Base-by-base conservation (phyloP, 2,329 filamentous ascomycete species). In the Fusarium floridanum region DNA sequence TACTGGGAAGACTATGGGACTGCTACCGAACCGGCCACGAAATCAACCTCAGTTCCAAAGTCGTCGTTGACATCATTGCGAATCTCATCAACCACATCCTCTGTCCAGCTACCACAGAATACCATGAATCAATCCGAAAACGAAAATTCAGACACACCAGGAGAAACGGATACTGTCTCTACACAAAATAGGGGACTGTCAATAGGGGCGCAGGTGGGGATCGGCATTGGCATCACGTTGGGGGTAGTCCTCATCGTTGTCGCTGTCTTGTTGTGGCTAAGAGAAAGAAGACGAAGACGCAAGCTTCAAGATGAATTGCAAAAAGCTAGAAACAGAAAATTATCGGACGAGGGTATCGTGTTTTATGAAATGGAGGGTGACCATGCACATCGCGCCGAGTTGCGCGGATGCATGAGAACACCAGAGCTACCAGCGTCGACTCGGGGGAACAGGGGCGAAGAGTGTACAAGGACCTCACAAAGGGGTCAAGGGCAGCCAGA, bases 1-100 rank as follows among this genome's bases (percentile, higher is more conserved):
- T 78, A 79, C 6, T 78, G 77, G 77, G 77, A 78, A 45, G 56
- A 67, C 6, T 76, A 75, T 6, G 77, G 77, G 12, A 78, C 77
- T 3, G 77, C 77, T 3, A 67, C 60, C 12, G 72, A 78, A n/a
- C 77, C 77, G 14, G 63, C 69, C 3, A 65, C 67, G 27, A 71
- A 27, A n/a, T 48, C 73, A 27, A 73, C 68, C 8, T 56, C 64
- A 11, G 17, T 22, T 9, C 27, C 63, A 2, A 68, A 60, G 34
- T 41, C 68, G 6, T 67, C 53, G 24, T 37, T 64, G n/a, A 56
- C 50, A 20, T 29, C 56, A 39, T 45, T 41, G 36, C 29, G 14
- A 16, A 56, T 61, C 10, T 61, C 64, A 17, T 27, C 14, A 14
- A 16, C 41, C 4, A 48, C 68, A 14, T 29, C 61, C 5, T 14